Evolutionary conservation across 2,329 filamentous ascomycete species (phyloP), one percentile per base, ranked within the genome.

Genomic region (Neopestalotiopsis sp.): DNA sequence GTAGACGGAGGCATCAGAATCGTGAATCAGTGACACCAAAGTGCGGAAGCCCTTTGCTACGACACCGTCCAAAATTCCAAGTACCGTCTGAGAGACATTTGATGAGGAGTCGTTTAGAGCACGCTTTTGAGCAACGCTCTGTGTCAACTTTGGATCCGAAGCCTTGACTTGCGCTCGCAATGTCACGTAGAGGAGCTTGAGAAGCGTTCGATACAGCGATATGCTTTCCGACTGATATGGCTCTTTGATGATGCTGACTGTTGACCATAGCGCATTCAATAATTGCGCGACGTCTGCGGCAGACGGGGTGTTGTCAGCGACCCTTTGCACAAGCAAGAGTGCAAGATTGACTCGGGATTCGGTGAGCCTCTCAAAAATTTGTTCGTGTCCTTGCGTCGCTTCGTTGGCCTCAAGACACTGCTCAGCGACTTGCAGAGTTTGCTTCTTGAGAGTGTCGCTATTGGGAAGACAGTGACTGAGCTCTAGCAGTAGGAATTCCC

Each of bases 401-500:
- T 91, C 89, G 78, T 98, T 98, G 5, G 94, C 90, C 65, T 88
- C 84, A 69, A 99, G 84, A 75, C 94, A 97, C 74, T 93, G 91
- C 71, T 90, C 88, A 7, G 93, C 90, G 61, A 97, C 91, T 69
- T 91, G 87, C 40, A 93, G 84, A 83, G 97, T 90, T 68, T 92
- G 87, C 74, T 88, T 90, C 68, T 91, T 88, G 4, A 95, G 83
- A 30, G 81, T 82, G 14, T 84, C 81, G 71, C 85, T 83, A 45
- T 81, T 79, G 1, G 85, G 85, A n/a, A 89, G 80, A 69, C 85
- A 88, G 49, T 89, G 89, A 77, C 92, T 94, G 63, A 99, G 86
- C 76, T 98, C 95, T 64, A 96, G 86, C 14, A 95, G 89, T 9
- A 99, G 86, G 69, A 94, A 91, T 78, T 97, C 95, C 94, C 95